phyloP scores from a whole-genome alignment of 139 green algal species.

The Micractinium sp. region DNA sequence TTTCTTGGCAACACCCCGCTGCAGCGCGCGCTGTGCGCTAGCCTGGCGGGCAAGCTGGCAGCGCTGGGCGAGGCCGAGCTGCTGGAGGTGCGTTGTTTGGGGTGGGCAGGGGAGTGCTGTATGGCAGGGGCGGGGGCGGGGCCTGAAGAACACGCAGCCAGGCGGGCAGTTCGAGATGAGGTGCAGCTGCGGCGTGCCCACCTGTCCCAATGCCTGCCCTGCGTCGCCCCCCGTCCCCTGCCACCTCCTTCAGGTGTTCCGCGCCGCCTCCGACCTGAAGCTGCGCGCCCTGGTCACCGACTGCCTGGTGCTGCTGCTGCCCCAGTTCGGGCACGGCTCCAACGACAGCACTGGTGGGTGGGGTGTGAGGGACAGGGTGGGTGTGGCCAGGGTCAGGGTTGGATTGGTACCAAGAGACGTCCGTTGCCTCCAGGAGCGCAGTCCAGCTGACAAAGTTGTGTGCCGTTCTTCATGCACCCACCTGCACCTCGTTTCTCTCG shows the following conservation, averaged over 20 bases:
- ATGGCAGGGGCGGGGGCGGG: background rate
- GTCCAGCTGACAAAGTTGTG: no score
- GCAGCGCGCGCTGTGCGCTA: background rate
- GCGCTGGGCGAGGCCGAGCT: background rate
- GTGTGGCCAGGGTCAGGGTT: background rate
- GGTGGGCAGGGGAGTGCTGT: background rate
- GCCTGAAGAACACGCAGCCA: background rate
- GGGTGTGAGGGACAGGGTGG: background rate
- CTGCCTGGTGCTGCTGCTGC: slow-evolving; percentile 17
- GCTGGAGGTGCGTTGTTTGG: background rate
- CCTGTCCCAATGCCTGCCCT: no score
- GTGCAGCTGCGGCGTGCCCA: no score
- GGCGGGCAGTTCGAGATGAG: no score
- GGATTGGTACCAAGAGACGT: no score
- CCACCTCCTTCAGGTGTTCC: background rate
- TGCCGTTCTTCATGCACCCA: no score
- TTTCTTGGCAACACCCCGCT: slow-evolving; percentile 6
- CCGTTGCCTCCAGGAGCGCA: no score
- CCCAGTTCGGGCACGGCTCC: slow-evolving; percentile 2
- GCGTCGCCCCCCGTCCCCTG: no score
- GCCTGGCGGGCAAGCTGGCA: background rate
- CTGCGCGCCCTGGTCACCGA: background rate
- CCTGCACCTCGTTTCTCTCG: background rate
- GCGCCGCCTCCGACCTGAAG: slow-evolving; percentile 1
- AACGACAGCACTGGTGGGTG: background rate